Base-by-base conservation (phyloP, 768 basidiomycete species). In the Cyclocybe cylindracea region DNA sequence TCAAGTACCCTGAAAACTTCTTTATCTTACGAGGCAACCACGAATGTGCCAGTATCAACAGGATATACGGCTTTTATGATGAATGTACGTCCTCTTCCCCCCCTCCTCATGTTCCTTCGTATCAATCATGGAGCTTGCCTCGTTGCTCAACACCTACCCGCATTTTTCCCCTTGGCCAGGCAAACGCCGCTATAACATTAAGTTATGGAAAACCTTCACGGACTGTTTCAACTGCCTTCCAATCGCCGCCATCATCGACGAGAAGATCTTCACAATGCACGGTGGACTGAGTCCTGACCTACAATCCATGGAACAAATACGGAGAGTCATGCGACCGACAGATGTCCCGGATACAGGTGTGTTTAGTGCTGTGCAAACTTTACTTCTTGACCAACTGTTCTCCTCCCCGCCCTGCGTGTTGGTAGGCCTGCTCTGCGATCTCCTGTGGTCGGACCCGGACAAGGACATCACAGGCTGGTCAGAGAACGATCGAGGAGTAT, bases 1-100 rank as follows among this genome's bases (percentile, higher is more conserved):
- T 96, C 82, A 99, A 98, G 82, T 99, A 98, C 79, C 96, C 96
- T 46, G 96, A 99, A 84, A 99, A 99, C 80, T 99, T 99, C 78
- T 99, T 99, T 79, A 95, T 99, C 70, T 83, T 99, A 56, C 80
- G 96, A 64, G 96, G 96, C 62, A 99, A 99, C 76, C 96, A 99
- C 73, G 96, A 99, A 75, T 97, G 96, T 68, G 96, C 96, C 59
- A 94, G 92, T 71, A 98, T 99, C 78, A 99, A 98, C 79, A 82
- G 96, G 70, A 98, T 99, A 74, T 99, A 99, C 73, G 96, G 96
- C 51, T 99, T 99, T 77, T 99, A 99, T 74, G 96, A 99, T 70
- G 96, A 99, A 83, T 98, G 96, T 96, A 64, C 63, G 92, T 83
- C 29, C 31, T 49, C 39, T 43, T 48, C 41, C 48, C 18, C 48